Percentiles rank a stretch among this genome's conserved stretches.
Conservation (phyloP, 2,329 filamentous ascomycete genomes). For the Aspergillus sp. region DNA sequence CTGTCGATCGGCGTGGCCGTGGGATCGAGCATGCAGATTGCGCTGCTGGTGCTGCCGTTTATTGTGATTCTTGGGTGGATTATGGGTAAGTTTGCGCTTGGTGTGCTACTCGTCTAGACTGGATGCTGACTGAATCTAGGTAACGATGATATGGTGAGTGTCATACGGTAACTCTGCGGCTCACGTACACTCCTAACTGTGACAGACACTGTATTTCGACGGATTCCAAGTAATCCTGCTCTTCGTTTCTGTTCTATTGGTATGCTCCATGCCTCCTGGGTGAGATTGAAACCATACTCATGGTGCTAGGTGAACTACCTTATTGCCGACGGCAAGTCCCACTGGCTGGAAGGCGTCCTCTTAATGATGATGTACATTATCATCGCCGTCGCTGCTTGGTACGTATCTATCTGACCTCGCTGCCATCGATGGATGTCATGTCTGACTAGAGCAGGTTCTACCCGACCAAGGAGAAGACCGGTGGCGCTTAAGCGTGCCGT, state of each 20-base stretch:
- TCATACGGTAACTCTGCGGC: not conserved
- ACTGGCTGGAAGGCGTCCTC: conserved; percentile 61
- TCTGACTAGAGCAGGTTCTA: conserved; percentile 12
- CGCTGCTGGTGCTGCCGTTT: conserved; percentile 59
- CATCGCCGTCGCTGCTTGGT: conserved; percentile 60
- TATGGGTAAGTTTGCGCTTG: conserved; percentile 38
- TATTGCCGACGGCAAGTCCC: conserved; percentile 58
- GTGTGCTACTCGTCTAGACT: not conserved
- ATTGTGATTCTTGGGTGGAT: conserved; percentile 62
- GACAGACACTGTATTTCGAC: conserved; percentile 71
- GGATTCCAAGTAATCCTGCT: conserved; percentile 75
- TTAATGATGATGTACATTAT: conserved; percentile 61
- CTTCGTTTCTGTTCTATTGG: conserved; percentile 54
- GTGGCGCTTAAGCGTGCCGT: not conserved
- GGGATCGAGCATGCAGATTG: conserved; percentile 65
- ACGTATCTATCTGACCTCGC: conserved; percentile 10
- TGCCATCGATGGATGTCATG: no score
- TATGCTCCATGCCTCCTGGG: conserved; percentile 9
- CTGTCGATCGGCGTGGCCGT: conserved; percentile 64
- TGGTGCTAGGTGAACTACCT: conserved; percentile 56
- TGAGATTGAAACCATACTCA: conserved; percentile 5
- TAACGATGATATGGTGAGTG: conserved; percentile 54
- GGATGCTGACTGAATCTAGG: conserved; percentile 24
- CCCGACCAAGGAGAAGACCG: conserved; percentile 4
- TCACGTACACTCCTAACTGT: conserved; percentile 7